Percentiles rank a stretch among this genome's conserved stretches.
These are phyloP conservation scores for Salix udensis DNA, from an alignment of 345 rosid species.

Conservation along the genomic window DNA sequence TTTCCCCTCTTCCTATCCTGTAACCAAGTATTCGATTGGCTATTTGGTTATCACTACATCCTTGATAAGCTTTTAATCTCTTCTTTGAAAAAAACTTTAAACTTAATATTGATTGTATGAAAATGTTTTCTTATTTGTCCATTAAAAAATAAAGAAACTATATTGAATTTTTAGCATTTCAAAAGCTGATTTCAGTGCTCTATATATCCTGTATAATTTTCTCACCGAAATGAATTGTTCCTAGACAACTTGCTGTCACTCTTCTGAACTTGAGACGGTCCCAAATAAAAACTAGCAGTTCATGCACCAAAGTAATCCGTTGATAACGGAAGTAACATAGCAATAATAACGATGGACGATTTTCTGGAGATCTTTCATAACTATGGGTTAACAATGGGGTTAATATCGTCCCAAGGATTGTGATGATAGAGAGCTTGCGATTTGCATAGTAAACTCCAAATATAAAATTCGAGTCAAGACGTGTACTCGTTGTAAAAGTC, in stretches of 20 bases:
- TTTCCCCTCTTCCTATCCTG: too few species aligned
- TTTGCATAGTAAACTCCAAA: too few species aligned
- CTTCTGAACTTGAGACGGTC: neutral
- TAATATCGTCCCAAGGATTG: too few species aligned
- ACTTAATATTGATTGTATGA: too few species aligned
- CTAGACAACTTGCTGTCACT: neutral
- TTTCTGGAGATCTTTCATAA: neutral
- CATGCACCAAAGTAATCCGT: neutral
- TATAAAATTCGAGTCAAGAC: too few species aligned
- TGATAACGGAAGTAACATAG: neutral
- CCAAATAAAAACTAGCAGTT: neutral
- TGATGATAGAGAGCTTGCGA: too few species aligned
- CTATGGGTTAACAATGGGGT: neutral
- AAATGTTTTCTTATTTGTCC: too few species aligned
- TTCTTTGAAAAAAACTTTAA: neutral
- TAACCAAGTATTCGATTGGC: too few species aligned
- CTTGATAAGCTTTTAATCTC: neutral
- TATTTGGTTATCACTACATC: neutral
- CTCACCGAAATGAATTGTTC: neutral
- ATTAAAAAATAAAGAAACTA: too few species aligned
- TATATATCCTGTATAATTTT: neutral
- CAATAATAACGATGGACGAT: neutral
- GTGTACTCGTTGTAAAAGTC: too few species aligned
- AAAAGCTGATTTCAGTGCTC: neutral
- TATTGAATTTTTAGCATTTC: neutral